Base-by-base conservation (phyloP, 208 protist genomes). In the Phytomonas francai region DNA sequence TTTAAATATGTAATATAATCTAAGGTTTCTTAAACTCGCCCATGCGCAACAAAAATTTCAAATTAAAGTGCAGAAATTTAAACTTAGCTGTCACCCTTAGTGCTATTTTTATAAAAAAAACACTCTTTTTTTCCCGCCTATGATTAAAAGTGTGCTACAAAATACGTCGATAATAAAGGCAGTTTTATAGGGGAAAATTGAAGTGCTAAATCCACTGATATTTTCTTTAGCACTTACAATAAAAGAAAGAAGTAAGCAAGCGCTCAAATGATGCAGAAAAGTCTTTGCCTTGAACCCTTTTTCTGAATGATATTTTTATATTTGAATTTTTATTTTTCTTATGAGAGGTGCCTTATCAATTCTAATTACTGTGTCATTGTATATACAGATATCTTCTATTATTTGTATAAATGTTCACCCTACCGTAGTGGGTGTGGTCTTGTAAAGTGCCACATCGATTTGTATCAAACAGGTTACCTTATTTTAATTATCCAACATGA, bases 251-350 rank as follows among this genome's bases (percentile, higher is more conserved):
- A 63, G 33, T 59, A 30, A 54, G 51, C 57, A 39, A 28, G 51
- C 5, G 5, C 16, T 42, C 31, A n/a, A 36, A 32, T 6, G 30
- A 65, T n/a, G 61, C 22, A 30, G 31, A n/a, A 30, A 61, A 33
- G 22, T 63, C 27, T 70, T n/a, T 59, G n/a, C 56, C n/a, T 11
- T 34, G 33, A 27, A 54, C 12, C 6, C 49, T 63, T 68, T 63
- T n/a, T 68, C 56, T 70, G 2, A 19, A 49, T 49, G 12, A 3
- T 49, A 0, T 73, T 63, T 68, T 63, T 62, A 36, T 36, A 36
- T 11, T 36, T 11, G 33, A 36, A 36, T 11, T 11, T 36, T 36
- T 36, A 36, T 36, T 8, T 36, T 11, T 36, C 8, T 36, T 11
- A 11, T 36, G 8, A 36, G 33, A 36, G 33, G 8, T 36, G n/a